Conservation (phyloP, 331 rosid genomes). For the Stylosanthes scabra region DNA sequence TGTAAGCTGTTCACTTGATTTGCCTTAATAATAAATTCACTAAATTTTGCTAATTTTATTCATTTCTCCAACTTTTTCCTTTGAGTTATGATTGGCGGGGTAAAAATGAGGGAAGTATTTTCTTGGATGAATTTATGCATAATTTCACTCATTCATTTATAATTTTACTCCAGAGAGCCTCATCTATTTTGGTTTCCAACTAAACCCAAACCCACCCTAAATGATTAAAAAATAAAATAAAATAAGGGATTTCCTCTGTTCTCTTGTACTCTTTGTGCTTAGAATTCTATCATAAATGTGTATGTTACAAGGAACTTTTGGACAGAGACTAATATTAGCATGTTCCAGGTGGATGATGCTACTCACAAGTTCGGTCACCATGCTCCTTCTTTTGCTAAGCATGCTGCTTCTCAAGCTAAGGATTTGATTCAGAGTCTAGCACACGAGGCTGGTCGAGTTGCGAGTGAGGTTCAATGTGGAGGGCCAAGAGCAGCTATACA, state of each 20-base stretch:
- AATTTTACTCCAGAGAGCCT: no score
- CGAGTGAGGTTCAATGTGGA: slow-evolving; percentile 50
- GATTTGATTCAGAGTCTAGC: slow-evolving; percentile 42
- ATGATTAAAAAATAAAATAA: no score
- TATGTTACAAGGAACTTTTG: neutral
- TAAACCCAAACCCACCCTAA: no score
- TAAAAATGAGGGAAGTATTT: no score
- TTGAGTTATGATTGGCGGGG: no score
- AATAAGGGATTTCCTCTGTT: neutral
- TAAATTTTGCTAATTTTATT: no score
- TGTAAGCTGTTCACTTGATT: neutral
- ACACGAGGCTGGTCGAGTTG: slow-evolving; percentile 46
- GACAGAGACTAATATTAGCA: neutral
- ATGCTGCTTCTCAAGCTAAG: slow-evolving; percentile 40
- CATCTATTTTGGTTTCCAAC: no score
- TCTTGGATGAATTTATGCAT: neutral
- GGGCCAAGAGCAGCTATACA: slow-evolving; percentile 71
- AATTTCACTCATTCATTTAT: no score
- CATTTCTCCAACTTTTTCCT: no score
- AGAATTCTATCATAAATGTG: neutral
- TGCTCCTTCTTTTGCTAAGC: slow-evolving; percentile 69
- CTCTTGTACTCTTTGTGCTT: neutral
- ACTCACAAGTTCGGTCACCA: slow-evolving; percentile 56
- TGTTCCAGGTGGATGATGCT: slow-evolving; percentile 68
- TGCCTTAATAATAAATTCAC: no score